Evolutionary conservation across 495 filamentous ascomycete species (phyloP).

Genomic region (Penicillium coprophilum): DNA sequence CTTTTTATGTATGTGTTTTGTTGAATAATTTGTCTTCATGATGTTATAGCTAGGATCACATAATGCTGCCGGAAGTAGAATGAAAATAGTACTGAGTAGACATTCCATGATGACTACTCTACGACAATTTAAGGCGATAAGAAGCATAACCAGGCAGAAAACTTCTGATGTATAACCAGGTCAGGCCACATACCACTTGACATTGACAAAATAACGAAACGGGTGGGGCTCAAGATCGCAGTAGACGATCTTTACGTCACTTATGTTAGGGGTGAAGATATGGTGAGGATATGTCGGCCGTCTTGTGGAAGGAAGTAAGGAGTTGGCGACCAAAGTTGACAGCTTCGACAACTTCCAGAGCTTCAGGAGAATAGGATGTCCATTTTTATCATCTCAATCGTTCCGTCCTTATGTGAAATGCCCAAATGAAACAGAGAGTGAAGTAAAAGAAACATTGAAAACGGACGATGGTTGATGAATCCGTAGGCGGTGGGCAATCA

Average conservation of each 20-base stretch:
- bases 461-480: constrained; percentile 4
- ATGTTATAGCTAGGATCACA: no score
- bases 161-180: no score
- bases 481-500: constrained; percentile 35
- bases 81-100: no score
- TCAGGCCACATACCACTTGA: neutral
- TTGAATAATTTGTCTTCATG: no score
- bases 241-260: neutral
- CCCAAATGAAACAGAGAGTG: constrained; percentile 1
- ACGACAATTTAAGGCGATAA: no score
- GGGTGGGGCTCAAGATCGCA: neutral
- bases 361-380: neutral
- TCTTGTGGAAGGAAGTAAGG: neutral
- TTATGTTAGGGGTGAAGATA: neutral
- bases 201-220: neutral
- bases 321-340: neutral
- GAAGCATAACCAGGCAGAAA: no score
- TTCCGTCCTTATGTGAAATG: neutral
- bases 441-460: neutral
- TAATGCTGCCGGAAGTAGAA: no score
- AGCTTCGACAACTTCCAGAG: neutral
- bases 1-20: no score
- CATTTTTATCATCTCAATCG: neutral
- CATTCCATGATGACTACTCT: no score
- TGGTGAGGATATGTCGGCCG: neutral